Percentiles rank a stretch among this genome's conserved stretches.
These are phyloP conservation scores for Beauveria sp. DNA, from an alignment of 2,329 filamentous ascomycete species.

Conservation along the genomic window DNA sequence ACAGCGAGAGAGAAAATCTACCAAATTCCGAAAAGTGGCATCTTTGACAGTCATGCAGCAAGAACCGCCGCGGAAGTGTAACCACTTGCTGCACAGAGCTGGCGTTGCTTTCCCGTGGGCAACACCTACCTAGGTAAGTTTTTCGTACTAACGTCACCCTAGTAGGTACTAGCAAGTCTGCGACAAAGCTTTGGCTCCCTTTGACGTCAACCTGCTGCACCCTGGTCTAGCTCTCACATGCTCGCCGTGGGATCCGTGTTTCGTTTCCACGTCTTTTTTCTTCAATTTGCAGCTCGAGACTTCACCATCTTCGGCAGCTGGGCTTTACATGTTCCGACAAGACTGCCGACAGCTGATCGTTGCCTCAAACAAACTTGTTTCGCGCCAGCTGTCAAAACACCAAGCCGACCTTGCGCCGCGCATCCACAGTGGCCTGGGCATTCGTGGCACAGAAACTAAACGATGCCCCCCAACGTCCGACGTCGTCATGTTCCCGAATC, in stretches of 20 bases:
- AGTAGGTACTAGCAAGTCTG: not conserved
- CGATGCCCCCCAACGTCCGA: slow-evolving; percentile 3
- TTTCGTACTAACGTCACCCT: too few species aligned
- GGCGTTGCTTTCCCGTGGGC: not conserved
- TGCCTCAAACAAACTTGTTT: not conserved
- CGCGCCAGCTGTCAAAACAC: not conserved
- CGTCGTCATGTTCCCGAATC: slow-evolving; percentile 5
- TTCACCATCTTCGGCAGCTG: not conserved
- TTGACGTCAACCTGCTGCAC: not conserved
- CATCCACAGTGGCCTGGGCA: not conserved
- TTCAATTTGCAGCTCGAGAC: not conserved
- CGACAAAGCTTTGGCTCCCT: not conserved
- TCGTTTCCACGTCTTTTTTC: not conserved
- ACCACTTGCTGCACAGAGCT: not conserved
- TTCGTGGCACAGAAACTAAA: not conserved
- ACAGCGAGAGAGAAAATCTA: too few species aligned
- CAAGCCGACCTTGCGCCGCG: not conserved
- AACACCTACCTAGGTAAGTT: not conserved
- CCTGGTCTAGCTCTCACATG: slow-evolving; percentile 6
- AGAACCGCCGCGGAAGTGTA: too few species aligned
- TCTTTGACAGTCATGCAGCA: too few species aligned
- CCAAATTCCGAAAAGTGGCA: too few species aligned
- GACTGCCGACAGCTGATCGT: not conserved
- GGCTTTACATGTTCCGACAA: not conserved
- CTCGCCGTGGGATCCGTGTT: not conserved